Evolutionary conservation across 257 asterid genomes (phyloP), one percentile per base, ranked within the genome.

Genomic region (Solanum dulcamara): DNA sequence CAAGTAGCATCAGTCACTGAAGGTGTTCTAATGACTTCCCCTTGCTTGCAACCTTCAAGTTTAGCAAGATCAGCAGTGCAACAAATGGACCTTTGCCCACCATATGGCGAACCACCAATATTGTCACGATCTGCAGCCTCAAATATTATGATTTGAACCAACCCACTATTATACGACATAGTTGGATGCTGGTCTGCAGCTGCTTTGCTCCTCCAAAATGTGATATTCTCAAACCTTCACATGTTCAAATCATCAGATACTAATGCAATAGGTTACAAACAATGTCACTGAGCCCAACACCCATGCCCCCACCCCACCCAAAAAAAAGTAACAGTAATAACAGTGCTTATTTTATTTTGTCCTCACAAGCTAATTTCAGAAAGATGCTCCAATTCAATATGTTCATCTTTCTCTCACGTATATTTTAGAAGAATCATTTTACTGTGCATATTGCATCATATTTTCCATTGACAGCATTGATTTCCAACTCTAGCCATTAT

Each of bases 21-120:
- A 40, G 96, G 95, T 81, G 89, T 84, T 85, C 89, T 87, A 62
- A 97, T 97, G 28, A 97, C 96, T 90, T 93, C 93, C 13, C 99
- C 98, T 88, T 97, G 90, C 84, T 91, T 95, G 93, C 99, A 97
- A 33, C 98, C 98, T 92, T 95, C 99, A 60, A 95, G 87, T 90
- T 95, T 95, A 71, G 99, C 95, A 83, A 95, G 97, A 97, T 97
- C 99, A 28, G 98, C 71, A 55, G 98, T 95, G 92, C 99, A 97
- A 90, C 99, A 97, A 44, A 97, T 95, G 37, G 98, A 91, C 89
- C 98, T 95, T 88, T 97, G 99, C 70, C 99, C 99, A 50, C 97
- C 97, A 89, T 97, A 97, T 48, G 98, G 96, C 77, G 99, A 97
- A 86, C 99, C 99, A 37, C 99, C 99, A 53, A 97, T 95, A 83